Conservation (phyloP, 805 yeast species). For the Pichia gijzeniarum region DNA sequence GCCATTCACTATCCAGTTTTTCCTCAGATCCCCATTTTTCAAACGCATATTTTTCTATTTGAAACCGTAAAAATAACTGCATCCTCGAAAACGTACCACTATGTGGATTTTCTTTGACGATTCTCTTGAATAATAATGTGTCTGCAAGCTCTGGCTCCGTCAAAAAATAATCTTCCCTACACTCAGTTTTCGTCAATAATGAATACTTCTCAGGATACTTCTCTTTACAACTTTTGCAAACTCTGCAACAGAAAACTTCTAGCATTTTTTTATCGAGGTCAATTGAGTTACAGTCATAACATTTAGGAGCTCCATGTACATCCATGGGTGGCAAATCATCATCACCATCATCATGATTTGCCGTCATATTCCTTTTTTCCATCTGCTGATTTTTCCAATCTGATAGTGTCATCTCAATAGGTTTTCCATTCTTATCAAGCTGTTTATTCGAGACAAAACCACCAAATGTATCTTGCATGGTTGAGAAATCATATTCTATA, state of each 20-base stretch:
- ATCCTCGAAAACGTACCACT: slow-evolving; percentile 81
- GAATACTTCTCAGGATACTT: slow-evolving; percentile 82
- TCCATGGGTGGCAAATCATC: slow-evolving; percentile 71
- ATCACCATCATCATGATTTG: slow-evolving; percentile 31
- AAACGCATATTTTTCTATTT: slow-evolving; percentile 89
- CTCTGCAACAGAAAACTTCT: slow-evolving; percentile 65
- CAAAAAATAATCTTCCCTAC: slow-evolving; percentile 82
- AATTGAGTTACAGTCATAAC: slow-evolving; percentile 74
- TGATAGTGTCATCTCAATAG: slow-evolving; percentile 37
- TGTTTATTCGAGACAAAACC: slow-evolving; percentile 59
- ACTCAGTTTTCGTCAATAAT: slow-evolving; percentile 88
- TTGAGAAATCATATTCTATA: slow-evolving; percentile 81
- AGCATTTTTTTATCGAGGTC: slow-evolving; percentile 73
- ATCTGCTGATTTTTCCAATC: slow-evolving; percentile 52
- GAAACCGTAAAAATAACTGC: slow-evolving; percentile 86
- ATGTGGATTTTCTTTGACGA: slow-evolving; percentile 93
- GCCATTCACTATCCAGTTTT: slow-evolving; percentile 88
- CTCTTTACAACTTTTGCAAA: slow-evolving; percentile 73
- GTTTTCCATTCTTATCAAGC: slow-evolving; percentile 20
- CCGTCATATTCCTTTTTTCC: slow-evolving; percentile 28
- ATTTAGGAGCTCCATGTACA: slow-evolving; percentile 67
- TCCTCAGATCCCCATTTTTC: slow-evolving; percentile 93
- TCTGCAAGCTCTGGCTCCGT: slow-evolving; percentile 93
- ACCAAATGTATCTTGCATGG: slow-evolving; percentile 84
- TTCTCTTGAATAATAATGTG: slow-evolving; percentile 53